phyloP scores from a whole-genome alignment of 2,329 filamentous ascomycete species.

The Ophiocordyceps robertsii region DNA sequence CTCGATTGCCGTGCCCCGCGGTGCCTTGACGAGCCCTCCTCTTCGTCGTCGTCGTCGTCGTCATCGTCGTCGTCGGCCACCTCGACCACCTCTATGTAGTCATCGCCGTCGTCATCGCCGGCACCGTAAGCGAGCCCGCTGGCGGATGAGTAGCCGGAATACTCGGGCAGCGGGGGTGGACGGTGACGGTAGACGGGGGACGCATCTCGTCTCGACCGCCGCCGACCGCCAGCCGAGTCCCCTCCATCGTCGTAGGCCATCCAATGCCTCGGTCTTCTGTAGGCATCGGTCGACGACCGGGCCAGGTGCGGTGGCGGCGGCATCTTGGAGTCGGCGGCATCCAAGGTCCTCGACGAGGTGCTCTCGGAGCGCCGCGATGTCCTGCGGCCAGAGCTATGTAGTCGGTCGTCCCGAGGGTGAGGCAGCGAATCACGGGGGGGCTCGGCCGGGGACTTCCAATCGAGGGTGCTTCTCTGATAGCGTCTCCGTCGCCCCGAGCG shows the following conservation, averaged over 20 bases:
- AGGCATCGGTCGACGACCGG: constrained; percentile 15
- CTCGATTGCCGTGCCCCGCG: constrained; percentile 9
- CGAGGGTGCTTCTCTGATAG: constrained; percentile 5
- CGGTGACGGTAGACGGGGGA: constrained; percentile 4
- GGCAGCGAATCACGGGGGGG: constrained; percentile 13
- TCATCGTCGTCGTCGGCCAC: constrained; percentile 5
- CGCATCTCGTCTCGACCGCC: constrained; percentile 6
- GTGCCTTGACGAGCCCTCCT: constrained; percentile 5
- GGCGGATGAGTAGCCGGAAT: constrained; percentile 2
- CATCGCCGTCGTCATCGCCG: neutral
- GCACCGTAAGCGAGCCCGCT: constrained; percentile 1
- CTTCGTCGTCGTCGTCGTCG: no score
- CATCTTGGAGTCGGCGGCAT: constrained; percentile 15
- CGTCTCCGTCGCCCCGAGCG: constrained; percentile 14
- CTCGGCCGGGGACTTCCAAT: constrained; percentile 6
- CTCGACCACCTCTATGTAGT: constrained; percentile 14
- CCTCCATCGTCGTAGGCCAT: constrained; percentile 11
- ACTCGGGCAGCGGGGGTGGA: neutral
- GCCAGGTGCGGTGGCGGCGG: constrained; percentile 13
- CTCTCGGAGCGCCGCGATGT: constrained; percentile 11
- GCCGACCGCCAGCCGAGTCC: neutral
- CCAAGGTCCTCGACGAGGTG: constrained; percentile 12
- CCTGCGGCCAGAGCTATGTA: constrained; percentile 19
- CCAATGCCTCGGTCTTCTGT: constrained; percentile 15
- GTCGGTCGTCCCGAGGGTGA: constrained; percentile 12